Percentiles rank a stretch among this genome's conserved stretches.
phyloP scores from a whole-genome alignment of 345 rosid genomes.

The Citrus australasica region DNA sequence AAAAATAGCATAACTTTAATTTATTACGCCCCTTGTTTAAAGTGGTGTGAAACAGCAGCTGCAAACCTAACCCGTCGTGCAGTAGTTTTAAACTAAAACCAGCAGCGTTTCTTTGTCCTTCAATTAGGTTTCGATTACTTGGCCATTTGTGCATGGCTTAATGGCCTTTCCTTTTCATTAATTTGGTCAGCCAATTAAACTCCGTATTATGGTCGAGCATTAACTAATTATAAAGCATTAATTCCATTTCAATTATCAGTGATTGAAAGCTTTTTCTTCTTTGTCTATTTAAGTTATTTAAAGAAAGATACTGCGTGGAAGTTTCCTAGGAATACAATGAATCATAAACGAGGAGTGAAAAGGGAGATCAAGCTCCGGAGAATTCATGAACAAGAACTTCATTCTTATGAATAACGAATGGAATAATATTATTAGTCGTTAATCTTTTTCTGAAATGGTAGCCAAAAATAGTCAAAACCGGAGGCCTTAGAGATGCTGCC shows the following conservation, averaged over 20 bases:
- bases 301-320: background rate
- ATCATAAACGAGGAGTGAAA: no score
- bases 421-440: background rate
- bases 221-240: background rate
- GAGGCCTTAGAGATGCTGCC: constrained; percentile 9
- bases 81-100: constrained; percentile 27
- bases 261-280: background rate
- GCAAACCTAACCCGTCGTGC: constrained; percentile 8
- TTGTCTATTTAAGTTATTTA: background rate
- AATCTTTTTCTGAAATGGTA: background rate
- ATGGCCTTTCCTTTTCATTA: constrained; percentile 1
- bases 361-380: background rate
- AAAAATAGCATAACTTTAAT: background rate
- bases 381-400: background rate
- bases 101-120: constrained; percentile 21
- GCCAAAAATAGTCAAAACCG: constrained; percentile 14
- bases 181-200: background rate
- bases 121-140: constrained; percentile 9
- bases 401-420: background rate
- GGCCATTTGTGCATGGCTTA: background rate
- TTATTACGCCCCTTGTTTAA: constrained; percentile 29
- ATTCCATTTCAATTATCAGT: background rate
- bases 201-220: background rate
- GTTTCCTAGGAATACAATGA: constrained; percentile 1
- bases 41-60: constrained; percentile 22